These are phyloP conservation scores for Linnemannia elongata DNA, from an alignment of 192 early-diverging fungal species.

Conservation along the genomic window DNA sequence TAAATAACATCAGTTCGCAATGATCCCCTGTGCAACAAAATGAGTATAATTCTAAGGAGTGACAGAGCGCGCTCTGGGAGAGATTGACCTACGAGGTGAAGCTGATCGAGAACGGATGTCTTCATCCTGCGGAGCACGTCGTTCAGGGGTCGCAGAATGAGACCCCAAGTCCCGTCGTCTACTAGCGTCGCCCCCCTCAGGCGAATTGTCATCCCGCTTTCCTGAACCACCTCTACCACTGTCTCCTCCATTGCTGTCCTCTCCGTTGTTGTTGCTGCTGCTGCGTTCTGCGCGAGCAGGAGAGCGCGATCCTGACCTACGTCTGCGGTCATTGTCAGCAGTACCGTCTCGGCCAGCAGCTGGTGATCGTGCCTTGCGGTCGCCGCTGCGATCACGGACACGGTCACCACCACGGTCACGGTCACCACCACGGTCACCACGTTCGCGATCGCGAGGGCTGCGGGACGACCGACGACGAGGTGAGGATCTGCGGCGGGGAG, in stretches of 20 bases:
- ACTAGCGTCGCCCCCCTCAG: not conserved
- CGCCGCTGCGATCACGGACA: not conserved
- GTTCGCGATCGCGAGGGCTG: slow-evolving; percentile 5
- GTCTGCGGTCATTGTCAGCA: slow-evolving; percentile 20
- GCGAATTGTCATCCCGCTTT: not conserved
- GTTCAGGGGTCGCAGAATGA: slow-evolving; percentile 15
- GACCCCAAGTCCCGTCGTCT: slow-evolving; percentile 1
- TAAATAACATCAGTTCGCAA: not conserved
- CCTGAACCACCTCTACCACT: not conserved
- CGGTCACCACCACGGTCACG: not conserved
- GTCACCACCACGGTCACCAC: not conserved
- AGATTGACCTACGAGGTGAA: slow-evolving; percentile 28
- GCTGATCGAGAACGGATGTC: not conserved
- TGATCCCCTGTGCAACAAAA: not conserved
- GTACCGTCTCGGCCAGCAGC: not conserved
- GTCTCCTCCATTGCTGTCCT: slow-evolving; percentile 14
- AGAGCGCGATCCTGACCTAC: slow-evolving; percentile 58
- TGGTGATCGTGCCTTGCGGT: not conserved
- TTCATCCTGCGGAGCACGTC: slow-evolving; percentile 16
- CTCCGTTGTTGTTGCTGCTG: slow-evolving; percentile 13
- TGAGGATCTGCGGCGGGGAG: slow-evolving; percentile 26
- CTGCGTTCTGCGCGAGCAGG: slow-evolving; percentile 23
- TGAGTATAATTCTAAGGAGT: not conserved
- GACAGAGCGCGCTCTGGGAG: slow-evolving; percentile 42
- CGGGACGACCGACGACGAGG: slow-evolving; percentile 53